Evolutionary conservation across 345 rosid species (phyloP).

Genomic region (Firmiana major): DNA sequence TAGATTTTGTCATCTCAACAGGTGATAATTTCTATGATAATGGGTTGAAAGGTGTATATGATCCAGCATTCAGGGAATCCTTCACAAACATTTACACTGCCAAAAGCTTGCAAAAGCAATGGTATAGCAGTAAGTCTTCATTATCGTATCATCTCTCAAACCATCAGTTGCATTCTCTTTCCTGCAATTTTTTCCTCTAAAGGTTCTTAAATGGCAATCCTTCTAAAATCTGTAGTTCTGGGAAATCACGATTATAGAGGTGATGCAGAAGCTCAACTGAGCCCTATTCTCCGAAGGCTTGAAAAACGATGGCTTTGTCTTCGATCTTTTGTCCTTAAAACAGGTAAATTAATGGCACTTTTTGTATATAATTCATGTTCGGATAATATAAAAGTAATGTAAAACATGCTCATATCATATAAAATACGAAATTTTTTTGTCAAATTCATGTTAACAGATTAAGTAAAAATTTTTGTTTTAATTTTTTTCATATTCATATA

Average conservation of each 20-base stretch:
- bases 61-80: constrained; percentile 39
- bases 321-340: constrained; percentile 23
- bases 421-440: too few relatives aligned
- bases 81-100: constrained; percentile 42
- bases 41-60: constrained; percentile 39
- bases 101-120: constrained; percentile 41
- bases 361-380: too few relatives aligned
- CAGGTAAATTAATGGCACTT: constrained; percentile 13
- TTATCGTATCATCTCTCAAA: neutral
- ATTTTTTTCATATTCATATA: too few relatives aligned
- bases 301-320: constrained; percentile 34
- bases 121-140: constrained; percentile 39
- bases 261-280: constrained; percentile 27
- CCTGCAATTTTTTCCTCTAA: neutral
- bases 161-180: neutral
- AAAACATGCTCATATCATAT: too few relatives aligned
- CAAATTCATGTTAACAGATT: too few relatives aligned
- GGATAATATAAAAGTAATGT: too few relatives aligned
- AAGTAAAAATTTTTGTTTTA: too few relatives aligned
- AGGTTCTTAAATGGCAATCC: neutral
- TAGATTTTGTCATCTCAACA: constrained; percentile 44
- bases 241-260: constrained; percentile 47
- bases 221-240: constrained; percentile 20
- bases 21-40: constrained; percentile 55
- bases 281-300: constrained; percentile 12